Evolutionary conservation across 2,329 filamentous ascomycete genomes (phyloP), one percentile per base, ranked within the genome.

Genomic region (Aspergillus unguis): DNA sequence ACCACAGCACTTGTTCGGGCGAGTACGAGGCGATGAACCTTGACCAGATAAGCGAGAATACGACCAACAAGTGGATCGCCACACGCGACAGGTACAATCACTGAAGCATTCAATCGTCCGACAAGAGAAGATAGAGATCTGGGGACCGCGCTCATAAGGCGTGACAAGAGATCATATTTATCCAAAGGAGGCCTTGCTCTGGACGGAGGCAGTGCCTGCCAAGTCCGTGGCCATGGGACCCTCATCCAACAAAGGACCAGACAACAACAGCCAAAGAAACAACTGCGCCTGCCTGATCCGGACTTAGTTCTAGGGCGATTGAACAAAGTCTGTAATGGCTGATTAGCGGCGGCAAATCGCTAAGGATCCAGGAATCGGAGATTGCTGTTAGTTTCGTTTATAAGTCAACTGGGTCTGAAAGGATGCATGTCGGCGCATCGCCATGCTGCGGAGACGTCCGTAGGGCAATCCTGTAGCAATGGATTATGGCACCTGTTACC

Each of bases 1-100:
- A 27, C 23, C 48, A 26, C 26, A 37, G 33, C 38, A 43, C 23
- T 35, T 17, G 17, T 17, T 17, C 50, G 42, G 40, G 47, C 44
- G 53, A 56, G 53, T 52, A 54, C 54, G 54, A 58, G 53, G 43
- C n/a, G 42, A 50, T 17, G 52, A 40, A 48, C 54, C 57, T 57
- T 52, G 54, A 59, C 17, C 17, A 59, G 53, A 37, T 52, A 58
- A 50, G 42, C 41, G 26, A 33, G 46, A 57, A 58, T 58, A 58
- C 56, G 54, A 58, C 42, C 27, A 17, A 11, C 44, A 35, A 49
- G 56, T 54, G 54, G 56, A 54, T 50, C 53, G 25, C 35, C 45
- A 50, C 42, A 36, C 36, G 32, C 17, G 17, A 17, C 17, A 47
- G 36, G 31, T 47, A 28, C 32, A 41, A 17, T 35, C 11, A 33